phyloP scores from a whole-genome alignment of 257 asterid genomes.

The Solanum sitiens region DNA sequence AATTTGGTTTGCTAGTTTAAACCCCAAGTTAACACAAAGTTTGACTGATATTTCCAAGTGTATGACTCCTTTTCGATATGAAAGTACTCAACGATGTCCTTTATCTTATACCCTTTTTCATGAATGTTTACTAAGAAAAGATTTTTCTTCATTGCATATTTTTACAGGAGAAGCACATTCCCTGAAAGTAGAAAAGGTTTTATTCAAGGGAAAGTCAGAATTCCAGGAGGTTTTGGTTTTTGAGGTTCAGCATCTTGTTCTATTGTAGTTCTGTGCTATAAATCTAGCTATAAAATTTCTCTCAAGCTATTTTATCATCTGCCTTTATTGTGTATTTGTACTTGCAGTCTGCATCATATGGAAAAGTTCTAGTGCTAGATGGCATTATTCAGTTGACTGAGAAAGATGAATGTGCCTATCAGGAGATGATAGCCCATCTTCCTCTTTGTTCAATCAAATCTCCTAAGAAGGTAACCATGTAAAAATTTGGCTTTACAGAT shows the following conservation, averaged over 20 bases:
- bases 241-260: slow-evolving; percentile 48
- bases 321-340: neutral
- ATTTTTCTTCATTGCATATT: neutral
- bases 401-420: slow-evolving; percentile 97
- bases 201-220: slow-evolving; percentile 70
- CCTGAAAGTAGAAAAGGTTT: slow-evolving; percentile 59
- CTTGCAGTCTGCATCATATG: slow-evolving; percentile 69
- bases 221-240: slow-evolving; percentile 94
- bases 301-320: neutral
- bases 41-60: neutral
- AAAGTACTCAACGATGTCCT: neutral
- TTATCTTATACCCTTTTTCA: neutral
- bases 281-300: neutral
- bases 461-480: slow-evolving; percentile 56
- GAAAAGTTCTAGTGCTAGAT: slow-evolving; percentile 89
- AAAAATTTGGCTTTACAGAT: neutral
- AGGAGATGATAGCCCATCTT: slow-evolving; percentile 96
- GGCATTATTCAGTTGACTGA: slow-evolving; percentile 98
- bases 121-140: neutral
- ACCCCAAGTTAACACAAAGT: neutral
- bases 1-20: neutral
- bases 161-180: slow-evolving; percentile 89
- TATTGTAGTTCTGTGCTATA: neutral
- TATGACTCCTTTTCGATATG: neutral
- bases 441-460: slow-evolving; percentile 90